Evolutionary conservation across 805 yeast genomes (phyloP).

Genomic region (Ogataea kodamae): DNA sequence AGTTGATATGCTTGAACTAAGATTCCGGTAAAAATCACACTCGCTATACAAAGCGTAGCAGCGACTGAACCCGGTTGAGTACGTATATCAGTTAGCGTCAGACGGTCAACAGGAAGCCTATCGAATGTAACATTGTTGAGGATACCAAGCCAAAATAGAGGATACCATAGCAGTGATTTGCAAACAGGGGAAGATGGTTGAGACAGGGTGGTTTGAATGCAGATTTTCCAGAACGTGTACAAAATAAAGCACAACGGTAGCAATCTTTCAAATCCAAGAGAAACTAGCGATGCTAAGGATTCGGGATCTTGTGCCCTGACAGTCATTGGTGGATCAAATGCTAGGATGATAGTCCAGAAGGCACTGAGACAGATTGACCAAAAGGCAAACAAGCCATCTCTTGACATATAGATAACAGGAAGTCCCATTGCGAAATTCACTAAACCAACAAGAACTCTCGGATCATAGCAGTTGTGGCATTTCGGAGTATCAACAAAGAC

Average conservation of each 20-base stretch:
- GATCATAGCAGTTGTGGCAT: slow-evolving; percentile 70
- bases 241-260: slow-evolving; percentile 72
- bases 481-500: slow-evolving; percentile 46
- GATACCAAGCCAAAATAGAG: slow-evolving; percentile 79
- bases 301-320: slow-evolving; percentile 53
- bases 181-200: slow-evolving; percentile 37
- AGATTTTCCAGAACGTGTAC: slow-evolving; percentile 62
- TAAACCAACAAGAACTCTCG: slow-evolving; percentile 52
- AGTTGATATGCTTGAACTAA: slow-evolving; percentile 71
- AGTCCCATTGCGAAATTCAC: slow-evolving; percentile 61
- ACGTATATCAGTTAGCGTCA: slow-evolving; percentile 66
- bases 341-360: slow-evolving; percentile 76
- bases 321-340: slow-evolving; percentile 74
- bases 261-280: slow-evolving; percentile 69
- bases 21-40: slow-evolving; percentile 50
- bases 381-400: slow-evolving; percentile 44
- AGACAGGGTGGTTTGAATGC: slow-evolving; percentile 48
- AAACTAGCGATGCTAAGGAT: slow-evolving; percentile 56
- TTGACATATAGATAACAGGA: slow-evolving; percentile 52
- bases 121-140: slow-evolving; percentile 87
- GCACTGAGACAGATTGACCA: slow-evolving; percentile 65
- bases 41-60: slow-evolving; percentile 53
- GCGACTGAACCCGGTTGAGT: slow-evolving; percentile 73
- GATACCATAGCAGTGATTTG: slow-evolving; percentile 63
- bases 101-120: slow-evolving; percentile 80